Percentiles rank a stretch among this genome's conserved stretches.
Conservation (phyloP, 805 yeast species). For the Schizosaccharomyces osmophilus region DNA sequence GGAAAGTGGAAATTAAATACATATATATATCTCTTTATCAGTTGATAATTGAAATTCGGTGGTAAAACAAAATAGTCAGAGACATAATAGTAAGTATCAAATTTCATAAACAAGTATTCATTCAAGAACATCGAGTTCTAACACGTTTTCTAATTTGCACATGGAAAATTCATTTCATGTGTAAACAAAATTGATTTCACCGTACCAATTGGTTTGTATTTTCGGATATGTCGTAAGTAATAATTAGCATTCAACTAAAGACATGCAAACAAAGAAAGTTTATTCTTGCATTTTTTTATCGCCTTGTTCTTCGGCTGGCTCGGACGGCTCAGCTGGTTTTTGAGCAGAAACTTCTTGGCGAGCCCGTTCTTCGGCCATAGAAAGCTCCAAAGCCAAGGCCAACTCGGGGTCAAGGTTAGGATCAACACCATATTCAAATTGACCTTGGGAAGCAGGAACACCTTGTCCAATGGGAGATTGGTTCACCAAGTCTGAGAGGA, state of each 20-base stretch:
- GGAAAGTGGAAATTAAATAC: no score
- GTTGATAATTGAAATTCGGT: no score
- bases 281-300: background rate
- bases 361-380: constrained; percentile 80
- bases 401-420: constrained; percentile 90
- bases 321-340: background rate
- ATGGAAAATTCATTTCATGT: no score
- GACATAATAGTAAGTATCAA: no score
- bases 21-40: no score
- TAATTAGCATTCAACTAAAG: background rate
- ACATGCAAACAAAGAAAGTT: background rate
- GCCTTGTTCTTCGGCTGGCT: background rate
- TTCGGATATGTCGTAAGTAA: no score
- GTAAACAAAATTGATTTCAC: no score
- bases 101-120: no score
- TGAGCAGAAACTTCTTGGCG: constrained; percentile 37
- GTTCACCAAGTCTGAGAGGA: constrained; percentile 58
- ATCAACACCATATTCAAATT: constrained; percentile 42
- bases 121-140: no score
- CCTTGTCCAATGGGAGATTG: constrained; percentile 49
- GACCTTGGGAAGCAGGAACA: constrained; percentile 30
- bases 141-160: no score
- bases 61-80: no score
- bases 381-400: constrained; percentile 81
- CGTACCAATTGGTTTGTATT: no score